Evolutionary conservation across 225 moss, liverwort and hornwort species (phyloP).

Genomic region (Asterella californica): DNA sequence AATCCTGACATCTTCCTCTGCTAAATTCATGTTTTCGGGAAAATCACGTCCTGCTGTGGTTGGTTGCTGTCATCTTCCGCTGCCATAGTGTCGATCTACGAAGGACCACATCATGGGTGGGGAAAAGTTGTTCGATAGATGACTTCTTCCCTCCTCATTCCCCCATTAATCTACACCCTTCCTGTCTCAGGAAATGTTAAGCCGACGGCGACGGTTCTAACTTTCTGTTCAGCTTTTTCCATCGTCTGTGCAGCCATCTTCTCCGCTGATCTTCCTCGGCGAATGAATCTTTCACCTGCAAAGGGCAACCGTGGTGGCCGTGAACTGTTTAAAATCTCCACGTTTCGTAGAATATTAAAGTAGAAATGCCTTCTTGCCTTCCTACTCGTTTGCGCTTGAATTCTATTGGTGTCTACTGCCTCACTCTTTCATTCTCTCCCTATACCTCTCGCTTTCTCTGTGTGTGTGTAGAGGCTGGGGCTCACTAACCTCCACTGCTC

Average conservation of each 20-base stretch:
- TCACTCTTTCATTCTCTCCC: slow-evolving; percentile 10
- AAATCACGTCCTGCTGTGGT: not conserved
- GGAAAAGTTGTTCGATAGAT: not conserved
- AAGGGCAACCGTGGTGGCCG: not conserved
- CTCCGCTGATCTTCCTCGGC: not conserved
- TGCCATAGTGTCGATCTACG: not conserved
- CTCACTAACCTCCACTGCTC: slow-evolving; percentile 10
- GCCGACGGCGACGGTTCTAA: not conserved
- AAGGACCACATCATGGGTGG: not conserved
- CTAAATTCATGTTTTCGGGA: not conserved
- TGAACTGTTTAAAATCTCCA: slow-evolving; percentile 4
- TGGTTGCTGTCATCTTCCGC: not conserved
- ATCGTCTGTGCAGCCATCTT: not conserved
- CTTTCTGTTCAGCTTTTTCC: not conserved
- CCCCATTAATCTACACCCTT: too few species aligned
- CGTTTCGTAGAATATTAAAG: not conserved
- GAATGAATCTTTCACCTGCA: slow-evolving; percentile 7
- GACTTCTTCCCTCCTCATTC: not conserved
- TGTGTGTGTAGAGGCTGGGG: slow-evolving; percentile 3
- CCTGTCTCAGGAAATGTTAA: not conserved
- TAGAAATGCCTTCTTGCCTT: not conserved
- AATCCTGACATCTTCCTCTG: not conserved
- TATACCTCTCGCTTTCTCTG: not conserved
- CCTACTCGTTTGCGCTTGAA: not conserved
- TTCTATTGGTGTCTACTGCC: not conserved